Conservation (phyloP, 2,329 filamentous ascomycete species). For the Onygenales sp. region DNA sequence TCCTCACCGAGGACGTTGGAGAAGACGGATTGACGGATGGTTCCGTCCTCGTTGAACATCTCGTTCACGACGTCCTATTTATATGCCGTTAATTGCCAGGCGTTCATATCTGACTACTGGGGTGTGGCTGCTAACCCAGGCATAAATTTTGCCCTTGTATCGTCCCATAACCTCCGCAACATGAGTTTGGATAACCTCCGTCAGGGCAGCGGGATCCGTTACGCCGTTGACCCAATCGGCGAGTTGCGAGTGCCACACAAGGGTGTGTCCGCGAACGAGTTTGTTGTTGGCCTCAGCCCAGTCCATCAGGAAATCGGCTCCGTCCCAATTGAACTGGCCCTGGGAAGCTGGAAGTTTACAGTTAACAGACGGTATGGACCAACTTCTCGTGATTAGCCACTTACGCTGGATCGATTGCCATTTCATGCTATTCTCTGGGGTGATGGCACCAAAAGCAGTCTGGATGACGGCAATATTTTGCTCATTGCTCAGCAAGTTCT, state of each 20-base stretch:
- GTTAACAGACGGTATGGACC: background rate
- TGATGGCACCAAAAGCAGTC: conserved; percentile 54
- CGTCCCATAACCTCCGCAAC: conserved; percentile 49
- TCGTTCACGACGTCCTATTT: conserved; percentile 23
- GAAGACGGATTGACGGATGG: conserved; percentile 53
- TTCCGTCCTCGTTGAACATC: conserved; percentile 45
- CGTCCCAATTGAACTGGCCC: background rate
- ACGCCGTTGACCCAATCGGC: conserved; percentile 50
- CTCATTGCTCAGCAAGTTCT: background rate
- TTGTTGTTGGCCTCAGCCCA: conserved; percentile 49
- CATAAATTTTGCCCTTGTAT: conserved; percentile 52
- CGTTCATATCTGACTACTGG: no score
- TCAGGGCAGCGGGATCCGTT: conserved; percentile 43
- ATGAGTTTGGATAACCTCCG: conserved; percentile 50
- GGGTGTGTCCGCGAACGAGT: conserved; percentile 54
- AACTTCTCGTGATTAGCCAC: background rate
- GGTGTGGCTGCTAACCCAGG: conserved; percentile 55
- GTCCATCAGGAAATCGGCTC: conserved; percentile 31
- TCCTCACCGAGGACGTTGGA: conserved; percentile 59
- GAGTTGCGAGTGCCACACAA: conserved; percentile 22
- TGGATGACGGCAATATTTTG: conserved; percentile 46
- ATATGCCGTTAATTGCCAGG: no score
- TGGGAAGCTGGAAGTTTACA: background rate
- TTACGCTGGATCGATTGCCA: conserved; percentile 49
- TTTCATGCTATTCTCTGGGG: conserved; percentile 62